Conservation (phyloP, 495 filamentous ascomycete genomes). For the Aspergillus cavernicola region DNA sequence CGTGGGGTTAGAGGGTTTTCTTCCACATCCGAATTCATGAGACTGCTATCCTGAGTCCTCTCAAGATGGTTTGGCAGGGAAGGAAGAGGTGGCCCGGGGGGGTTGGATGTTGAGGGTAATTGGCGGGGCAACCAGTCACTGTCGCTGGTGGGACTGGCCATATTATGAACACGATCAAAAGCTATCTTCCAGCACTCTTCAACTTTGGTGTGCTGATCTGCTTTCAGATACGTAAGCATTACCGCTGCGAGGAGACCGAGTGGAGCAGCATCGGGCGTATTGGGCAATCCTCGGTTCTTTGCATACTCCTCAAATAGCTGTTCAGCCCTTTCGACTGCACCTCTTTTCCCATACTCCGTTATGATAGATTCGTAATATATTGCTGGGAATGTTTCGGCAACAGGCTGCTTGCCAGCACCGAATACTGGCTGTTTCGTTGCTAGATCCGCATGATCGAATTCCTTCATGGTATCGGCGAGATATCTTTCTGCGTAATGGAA, state of each 20-base stretch:
- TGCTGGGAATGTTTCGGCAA: slow-evolving; percentile 35
- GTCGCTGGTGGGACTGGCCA: slow-evolving; percentile 28
- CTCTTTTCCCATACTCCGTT: slow-evolving; percentile 54
- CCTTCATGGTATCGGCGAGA: slow-evolving; percentile 28
- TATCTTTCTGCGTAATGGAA: slow-evolving; percentile 36
- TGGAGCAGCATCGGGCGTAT: slow-evolving; percentile 36
- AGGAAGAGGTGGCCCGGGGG: background rate
- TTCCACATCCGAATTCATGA: background rate
- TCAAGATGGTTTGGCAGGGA: background rate
- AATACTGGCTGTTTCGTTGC: slow-evolving; percentile 22
- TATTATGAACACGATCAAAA: slow-evolving; percentile 45
- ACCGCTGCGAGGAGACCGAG: slow-evolving; percentile 58
- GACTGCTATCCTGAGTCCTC: no score
- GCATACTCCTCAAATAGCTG: slow-evolving; percentile 55
- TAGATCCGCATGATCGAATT: slow-evolving; percentile 26
- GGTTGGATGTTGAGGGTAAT: background rate
- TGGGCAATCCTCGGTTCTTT: slow-evolving; percentile 28
- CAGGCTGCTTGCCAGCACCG: slow-evolving; percentile 12
- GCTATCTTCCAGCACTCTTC: slow-evolving; percentile 63
- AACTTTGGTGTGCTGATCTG: slow-evolving; percentile 54
- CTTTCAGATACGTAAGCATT: slow-evolving; percentile 58
- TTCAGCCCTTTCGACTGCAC: slow-evolving; percentile 50
- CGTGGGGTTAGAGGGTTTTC: background rate
- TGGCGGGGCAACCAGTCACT: slow-evolving; percentile 18
- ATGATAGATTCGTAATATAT: slow-evolving; percentile 59